phyloP scores from a whole-genome alignment of 257 asterid species.

The Agastache rugosa region DNA sequence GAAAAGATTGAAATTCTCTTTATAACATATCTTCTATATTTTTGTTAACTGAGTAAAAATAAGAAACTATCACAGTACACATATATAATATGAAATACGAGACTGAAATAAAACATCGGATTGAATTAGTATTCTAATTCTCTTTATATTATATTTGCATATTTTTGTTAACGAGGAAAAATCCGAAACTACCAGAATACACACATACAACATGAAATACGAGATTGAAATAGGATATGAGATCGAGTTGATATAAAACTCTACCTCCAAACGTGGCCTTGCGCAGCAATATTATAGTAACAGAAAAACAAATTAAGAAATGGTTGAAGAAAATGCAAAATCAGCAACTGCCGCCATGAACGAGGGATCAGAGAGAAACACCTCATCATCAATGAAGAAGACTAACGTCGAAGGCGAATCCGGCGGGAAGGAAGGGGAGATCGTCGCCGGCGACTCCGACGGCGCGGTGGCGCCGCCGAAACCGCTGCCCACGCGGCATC shows the following conservation, averaged over 20 bases:
- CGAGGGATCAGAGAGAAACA: constrained; percentile 24
- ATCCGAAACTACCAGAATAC: no score
- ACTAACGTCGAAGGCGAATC: constrained; percentile 21
- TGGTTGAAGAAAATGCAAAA: constrained; percentile 39
- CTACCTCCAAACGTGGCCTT: not conserved
- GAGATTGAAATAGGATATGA: not conserved
- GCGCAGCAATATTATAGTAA: constrained; percentile 11
- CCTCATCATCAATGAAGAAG: constrained; percentile 31
- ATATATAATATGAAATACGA: no score
- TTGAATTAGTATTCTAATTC: no score
- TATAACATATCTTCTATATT: no score
- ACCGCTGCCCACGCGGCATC: constrained; percentile 40
- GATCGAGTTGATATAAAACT: not conserved
- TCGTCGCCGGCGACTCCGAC: constrained; percentile 32
- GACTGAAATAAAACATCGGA: no score
- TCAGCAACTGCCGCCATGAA: constrained; percentile 18
- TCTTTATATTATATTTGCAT: no score
- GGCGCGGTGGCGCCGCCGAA: constrained; percentile 14
- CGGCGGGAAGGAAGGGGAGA: constrained; percentile 39
- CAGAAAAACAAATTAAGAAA: constrained; percentile 27
- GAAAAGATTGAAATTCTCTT: no score
- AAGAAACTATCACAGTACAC: no score
- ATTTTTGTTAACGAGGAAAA: no score
- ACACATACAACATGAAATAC: no score
- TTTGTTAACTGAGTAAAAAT: no score